A percentile compares a stretch with the other conserved stretches of the same genome.
Evolutionary conservation across 192 early-diverging fungal genomes (phyloP).

Genomic region (Chytriomyces hyalinus): DNA sequence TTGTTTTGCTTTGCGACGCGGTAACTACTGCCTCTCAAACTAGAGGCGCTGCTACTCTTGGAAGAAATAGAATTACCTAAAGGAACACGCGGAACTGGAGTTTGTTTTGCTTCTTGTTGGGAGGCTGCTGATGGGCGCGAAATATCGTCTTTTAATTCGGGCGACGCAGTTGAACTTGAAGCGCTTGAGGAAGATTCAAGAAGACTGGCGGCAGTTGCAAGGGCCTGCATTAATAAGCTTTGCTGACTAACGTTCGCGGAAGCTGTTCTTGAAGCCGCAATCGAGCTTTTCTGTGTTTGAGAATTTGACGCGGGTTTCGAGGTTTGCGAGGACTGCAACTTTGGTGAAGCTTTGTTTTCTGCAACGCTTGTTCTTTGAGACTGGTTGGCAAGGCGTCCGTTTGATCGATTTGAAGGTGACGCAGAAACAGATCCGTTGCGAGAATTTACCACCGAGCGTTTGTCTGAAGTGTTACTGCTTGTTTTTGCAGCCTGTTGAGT

Average conservation of each 20-base stretch:
- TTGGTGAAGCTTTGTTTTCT: not conserved
- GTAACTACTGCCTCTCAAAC: not conserved
- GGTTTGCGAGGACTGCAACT: not conserved
- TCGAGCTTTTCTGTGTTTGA: too few species aligned
- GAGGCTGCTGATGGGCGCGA: not conserved
- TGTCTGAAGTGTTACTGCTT: not conserved
- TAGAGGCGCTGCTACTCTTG: conserved; percentile 8
- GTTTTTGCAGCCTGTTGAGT: not conserved
- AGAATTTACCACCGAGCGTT: not conserved
- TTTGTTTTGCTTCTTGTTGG: not conserved
- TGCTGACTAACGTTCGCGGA: not conserved
- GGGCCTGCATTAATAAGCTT: conserved; percentile 5
- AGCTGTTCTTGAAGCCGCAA: not conserved
- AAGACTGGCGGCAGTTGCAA: conserved; percentile 1
- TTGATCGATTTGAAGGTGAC: not conserved
- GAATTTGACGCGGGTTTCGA: not conserved
- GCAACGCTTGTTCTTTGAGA: not conserved
- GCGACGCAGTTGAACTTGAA: not conserved
- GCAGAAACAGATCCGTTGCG: not conserved
- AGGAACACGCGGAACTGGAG: not conserved
- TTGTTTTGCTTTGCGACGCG: not conserved
- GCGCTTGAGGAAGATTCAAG: not conserved
- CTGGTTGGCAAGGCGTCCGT: not conserved
- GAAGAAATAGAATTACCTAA: not conserved
- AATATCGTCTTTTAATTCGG: not conserved